Conservation (phyloP, 1,284 basidiomycete genomes). For the Trichosporon coremiiforme region DNA sequence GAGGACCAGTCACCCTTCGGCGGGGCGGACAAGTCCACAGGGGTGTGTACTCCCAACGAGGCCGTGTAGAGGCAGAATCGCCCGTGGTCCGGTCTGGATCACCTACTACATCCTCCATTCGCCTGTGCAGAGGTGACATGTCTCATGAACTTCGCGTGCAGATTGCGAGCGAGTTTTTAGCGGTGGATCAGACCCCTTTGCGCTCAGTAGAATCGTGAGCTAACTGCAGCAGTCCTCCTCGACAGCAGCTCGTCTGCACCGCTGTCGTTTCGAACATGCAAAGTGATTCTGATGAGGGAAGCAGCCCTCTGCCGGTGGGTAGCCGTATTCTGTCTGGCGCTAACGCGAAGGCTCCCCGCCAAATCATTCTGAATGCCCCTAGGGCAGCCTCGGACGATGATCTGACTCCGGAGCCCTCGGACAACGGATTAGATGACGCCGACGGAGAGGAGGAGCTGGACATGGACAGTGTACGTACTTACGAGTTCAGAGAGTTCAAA, state of each 20-base stretch:
- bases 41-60: background rate
- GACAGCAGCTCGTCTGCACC: background rate
- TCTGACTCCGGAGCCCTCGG: constrained; percentile 32
- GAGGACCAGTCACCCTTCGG: background rate
- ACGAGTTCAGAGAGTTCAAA: too few relatives aligned
- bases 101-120: background rate
- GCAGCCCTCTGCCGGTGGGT: constrained; percentile 17
- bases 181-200: background rate
- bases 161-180: background rate
- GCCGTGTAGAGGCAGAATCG: background rate
- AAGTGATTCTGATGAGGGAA: constrained; percentile 11
- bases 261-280: background rate
- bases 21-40: background rate
- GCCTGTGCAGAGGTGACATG: background rate
- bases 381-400: constrained; percentile 28
- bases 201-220: background rate
- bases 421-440: constrained; percentile 40
- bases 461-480: constrained; percentile 26
- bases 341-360: constrained; percentile 17
- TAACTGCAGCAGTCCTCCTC: background rate
- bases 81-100: too few relatives aligned
- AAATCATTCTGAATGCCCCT: constrained; percentile 30
- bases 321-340: background rate
- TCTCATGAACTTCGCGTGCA: background rate
- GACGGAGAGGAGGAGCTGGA: constrained; percentile 43